Evolutionary conservation across 192 early-diverging fungal species (phyloP), one percentile per base, ranked within the genome.

Genomic region (Backusella westeae): DNA sequence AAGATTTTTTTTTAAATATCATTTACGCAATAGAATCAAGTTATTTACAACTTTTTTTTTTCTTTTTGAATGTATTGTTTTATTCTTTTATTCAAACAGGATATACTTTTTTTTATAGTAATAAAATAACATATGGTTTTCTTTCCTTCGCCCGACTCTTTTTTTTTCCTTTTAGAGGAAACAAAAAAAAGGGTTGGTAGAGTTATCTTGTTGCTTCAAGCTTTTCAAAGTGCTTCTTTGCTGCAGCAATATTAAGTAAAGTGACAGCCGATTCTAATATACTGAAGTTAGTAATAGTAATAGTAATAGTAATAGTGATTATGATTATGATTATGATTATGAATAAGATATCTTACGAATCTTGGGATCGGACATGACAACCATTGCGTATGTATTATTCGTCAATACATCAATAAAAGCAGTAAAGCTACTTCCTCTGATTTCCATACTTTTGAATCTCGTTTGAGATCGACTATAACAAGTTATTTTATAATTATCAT

Each of bases 361-460:
- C 17, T 84, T 84, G 6, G 93, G 86, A 82, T 96, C 93, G 4
- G 93, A 92, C 85, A 95, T 88, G 49, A 96, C 86, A 68, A 96
- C 89, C 92, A 96, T 91, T n/a, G 94, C 89, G 79, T 92, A 94
- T 9, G 95, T 95, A 81, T 95, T 95, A 26, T 90, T 84, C 6
- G 95, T 96, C 76, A 96, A 78, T 38, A 92, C 88, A 74, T 95
- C 93, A 56, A 96, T 91, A 76, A 91, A 96, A 23, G 90, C 90
- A 26, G 93, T 85, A 84, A 94, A 90, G 49, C 81, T 86, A 35
- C 86, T 86, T 41, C 92, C 91, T 59, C 93, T 87, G 38, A 99
- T 89, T 84, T 98, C 96, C 89, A 98, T 91, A 75, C 89, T 90
- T 79, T 92, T 88, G 81, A 98, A 98, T 68, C 90, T 89, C 38